A percentile compares a stretch with the other conserved stretches of the same genome.
Evolutionary conservation across 495 filamentous ascomycete species (phyloP).

Genomic region (Lentithecium fluviatile): DNA sequence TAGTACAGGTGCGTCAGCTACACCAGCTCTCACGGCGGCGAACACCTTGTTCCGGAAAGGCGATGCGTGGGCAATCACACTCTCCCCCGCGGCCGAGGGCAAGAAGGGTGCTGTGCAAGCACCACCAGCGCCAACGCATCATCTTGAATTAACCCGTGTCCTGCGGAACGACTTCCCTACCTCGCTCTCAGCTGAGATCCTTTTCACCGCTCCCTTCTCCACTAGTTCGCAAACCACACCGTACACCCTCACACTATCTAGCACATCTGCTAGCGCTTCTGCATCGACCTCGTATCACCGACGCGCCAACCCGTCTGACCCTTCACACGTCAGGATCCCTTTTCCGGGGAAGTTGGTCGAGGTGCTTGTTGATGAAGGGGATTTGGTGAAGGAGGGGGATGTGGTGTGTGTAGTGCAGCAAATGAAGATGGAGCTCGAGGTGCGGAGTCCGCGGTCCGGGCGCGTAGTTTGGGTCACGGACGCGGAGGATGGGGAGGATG

Average conservation of each 20-base stretch:
- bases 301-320: slow-evolving; percentile 52
- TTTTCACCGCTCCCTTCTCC: slow-evolving; percentile 51
- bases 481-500: slow-evolving; percentile 59
- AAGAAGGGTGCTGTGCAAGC: slow-evolving; percentile 14
- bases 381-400: slow-evolving; percentile 53
- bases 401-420: slow-evolving; percentile 62
- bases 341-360: slow-evolving; percentile 61
- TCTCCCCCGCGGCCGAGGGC: slow-evolving; percentile 40
- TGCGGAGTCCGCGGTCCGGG: slow-evolving; percentile 52
- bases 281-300: slow-evolving; percentile 52
- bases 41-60: slow-evolving; percentile 55
- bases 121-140: slow-evolving; percentile 36
- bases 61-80: slow-evolving; percentile 56
- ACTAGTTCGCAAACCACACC: slow-evolving; percentile 27
- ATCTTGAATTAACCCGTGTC: slow-evolving; percentile 55
- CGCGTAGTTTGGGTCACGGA: slow-evolving; percentile 56
- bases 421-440: slow-evolving; percentile 69
- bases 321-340: slow-evolving; percentile 57
- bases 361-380: slow-evolving; percentile 55
- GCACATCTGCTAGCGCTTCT: slow-evolving; percentile 51
- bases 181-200: slow-evolving; percentile 54
- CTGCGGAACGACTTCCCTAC: slow-evolving; percentile 59
- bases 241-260: slow-evolving; percentile 50
- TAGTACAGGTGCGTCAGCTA: no score
- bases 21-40: slow-evolving; percentile 25